A percentile compares a stretch with the other conserved stretches of the same genome.
phyloP scores from a whole-genome alignment of 139 green algal genomes.

The Nannochloris sp. region DNA sequence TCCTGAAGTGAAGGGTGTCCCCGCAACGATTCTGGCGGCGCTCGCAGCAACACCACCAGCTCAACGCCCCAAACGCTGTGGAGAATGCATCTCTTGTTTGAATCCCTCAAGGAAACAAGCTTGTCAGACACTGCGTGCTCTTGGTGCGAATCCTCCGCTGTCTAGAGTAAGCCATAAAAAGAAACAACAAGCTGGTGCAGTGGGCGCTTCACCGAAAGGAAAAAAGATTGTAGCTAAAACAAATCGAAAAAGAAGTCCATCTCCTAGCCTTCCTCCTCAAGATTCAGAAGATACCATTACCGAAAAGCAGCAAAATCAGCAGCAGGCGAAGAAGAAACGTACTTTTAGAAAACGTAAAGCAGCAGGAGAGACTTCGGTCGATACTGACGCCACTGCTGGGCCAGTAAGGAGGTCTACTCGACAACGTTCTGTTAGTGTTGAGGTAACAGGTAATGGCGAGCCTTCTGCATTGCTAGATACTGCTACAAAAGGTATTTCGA shows the following conservation, averaged over 20 bases:
- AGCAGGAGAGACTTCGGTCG: background rate
- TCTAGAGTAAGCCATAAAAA: background rate
- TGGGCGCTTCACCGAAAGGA: background rate
- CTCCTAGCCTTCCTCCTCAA: background rate
- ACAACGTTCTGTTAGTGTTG: background rate
- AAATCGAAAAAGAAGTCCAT: constrained; percentile 5
- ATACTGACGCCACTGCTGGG: background rate
- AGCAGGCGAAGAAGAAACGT: background rate
- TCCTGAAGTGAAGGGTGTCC: constrained; percentile 5
- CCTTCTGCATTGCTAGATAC: too few species aligned
- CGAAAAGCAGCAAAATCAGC: background rate
- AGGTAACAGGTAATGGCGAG: background rate
- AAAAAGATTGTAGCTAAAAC: background rate
- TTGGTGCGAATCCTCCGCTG: background rate
- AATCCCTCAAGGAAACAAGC: constrained; percentile 3
- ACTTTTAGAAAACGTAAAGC: too few species aligned
- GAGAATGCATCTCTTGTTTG: constrained; percentile 9
- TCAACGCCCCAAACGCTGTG: background rate
- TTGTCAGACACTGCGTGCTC: background rate
- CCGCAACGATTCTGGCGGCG: background rate
- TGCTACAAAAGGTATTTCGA: background rate
- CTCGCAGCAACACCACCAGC: background rate
- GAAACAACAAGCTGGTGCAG: too few species aligned
- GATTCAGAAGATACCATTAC: background rate
- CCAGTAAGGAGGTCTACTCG: background rate